Base-by-base conservation (phyloP, 2,329 filamentous ascomycete genomes). In the Colletotrichum horii region DNA sequence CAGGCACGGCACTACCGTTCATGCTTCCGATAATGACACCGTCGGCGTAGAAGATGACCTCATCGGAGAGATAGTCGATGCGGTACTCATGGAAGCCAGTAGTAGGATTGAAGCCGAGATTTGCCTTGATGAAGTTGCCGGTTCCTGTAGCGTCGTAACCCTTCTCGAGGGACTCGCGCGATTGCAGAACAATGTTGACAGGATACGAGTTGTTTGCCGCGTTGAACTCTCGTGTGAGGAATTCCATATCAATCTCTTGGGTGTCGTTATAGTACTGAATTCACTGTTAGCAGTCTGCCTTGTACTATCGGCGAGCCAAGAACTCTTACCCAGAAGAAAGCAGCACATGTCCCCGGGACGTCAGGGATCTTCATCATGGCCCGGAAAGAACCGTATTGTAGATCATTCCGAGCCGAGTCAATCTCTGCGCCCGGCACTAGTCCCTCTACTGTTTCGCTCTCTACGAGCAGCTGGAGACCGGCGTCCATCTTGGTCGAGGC, bases 211-310 rank as follows among this genome's bases (percentile, higher is more conserved):
- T 82, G 69, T 88, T 88, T 64, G 81, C 80, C 3, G 81, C 78
- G 74, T 90, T 87, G 81, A 93, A 94, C 77, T 95, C 88, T 26
- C 87, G 87, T 3, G 94, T 94, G 4, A 96, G 88, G 80, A 96
- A 94, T 78, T 96, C 94, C 84, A 96, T 92, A 81, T 96, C 94
- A 79, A 96, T 95, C 80, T 96, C 94, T 80, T 94, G 92, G 2
- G 93, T 94, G 83, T 96, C 92, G 82, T 95, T 95, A 84, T 91
- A 91, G 83, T 95, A 96, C 93, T 95, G 76, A 52, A 38, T 12
- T 16, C 24, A 3, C 24, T 19, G 66, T 76, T 15, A 76, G 70
- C 34, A n/a, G 8, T 34, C 16, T 19, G 60, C 16, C 28, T 60
- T 56, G 60, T 11, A 30, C 8, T 22, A 64, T 64, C 26, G 34